Base-by-base conservation (phyloP, 805 yeast species). In the Geotrichum ghanense region DNA sequence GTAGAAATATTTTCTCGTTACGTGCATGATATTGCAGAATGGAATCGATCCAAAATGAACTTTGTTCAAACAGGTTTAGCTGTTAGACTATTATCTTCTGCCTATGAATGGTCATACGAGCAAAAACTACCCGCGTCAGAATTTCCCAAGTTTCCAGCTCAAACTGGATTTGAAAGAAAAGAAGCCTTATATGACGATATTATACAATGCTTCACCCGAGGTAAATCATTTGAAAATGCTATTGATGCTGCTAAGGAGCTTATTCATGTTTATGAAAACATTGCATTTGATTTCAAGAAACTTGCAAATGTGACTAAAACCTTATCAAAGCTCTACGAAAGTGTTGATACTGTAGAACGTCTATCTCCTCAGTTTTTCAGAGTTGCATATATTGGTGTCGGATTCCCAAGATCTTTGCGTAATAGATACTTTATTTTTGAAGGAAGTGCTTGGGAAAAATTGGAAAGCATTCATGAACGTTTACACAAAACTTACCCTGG, bases 381-480 rank as follows among this genome's bases (percentile, higher is more conserved):
- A 58, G 86, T 87, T 46, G 73, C 83, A 19, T 86, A 82, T 57
- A 74, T 83, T 59, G 96, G 96, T 14, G 75, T 73, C 45, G 95
- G 95, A 2, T 87, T 87, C 71, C 95, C 95, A 5, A 70, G 68
- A 25, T 75, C 88, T 31, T 72, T 83, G 43, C 71, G 95, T 56
- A 83, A 84, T 42, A 78, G 81, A 57, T 79, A 79, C 50, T 87
- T 81, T 60, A 82, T 87, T 45, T 84, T 81, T 58, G 95, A 87
- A 64, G 95, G 95, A 3, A 70, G 78, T 45, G 87, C 95, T 24
- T 87, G 83, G 66, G 96, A 87, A 60, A 92, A 84, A 62, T 79
- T 87, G 49, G 78, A 88, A 1, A 79, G 90, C 2, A 83, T 87
- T 60, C 87, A 83, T 56, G 84, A 81, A 56, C 71, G 95, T 53